phyloP scores from a whole-genome alignment of 2,329 filamentous ascomycete species.

The Apiospora pterosperma region DNA sequence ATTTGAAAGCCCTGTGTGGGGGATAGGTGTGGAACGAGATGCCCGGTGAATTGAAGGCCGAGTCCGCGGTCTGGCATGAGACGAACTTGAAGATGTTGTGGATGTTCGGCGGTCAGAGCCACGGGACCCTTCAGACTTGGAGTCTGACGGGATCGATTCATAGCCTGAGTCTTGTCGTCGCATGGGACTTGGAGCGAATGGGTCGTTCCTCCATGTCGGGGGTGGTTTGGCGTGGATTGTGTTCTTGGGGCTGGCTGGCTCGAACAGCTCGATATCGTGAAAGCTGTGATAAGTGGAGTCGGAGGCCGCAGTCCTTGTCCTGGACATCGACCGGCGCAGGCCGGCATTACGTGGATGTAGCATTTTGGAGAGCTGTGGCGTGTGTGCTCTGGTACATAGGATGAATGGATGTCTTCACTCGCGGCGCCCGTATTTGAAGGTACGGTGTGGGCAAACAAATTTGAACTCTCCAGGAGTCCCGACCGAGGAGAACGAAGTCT shows the following conservation, averaged over 20 bases:
- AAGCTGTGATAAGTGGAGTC: constrained; percentile 54
- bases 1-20: constrained; percentile 6
- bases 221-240: constrained; percentile 10
- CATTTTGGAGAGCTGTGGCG: not conserved
- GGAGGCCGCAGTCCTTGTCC: constrained; percentile 41
- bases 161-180: constrained; percentile 58
- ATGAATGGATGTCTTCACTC: not conserved
- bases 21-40: constrained; percentile 30
- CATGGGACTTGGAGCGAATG: constrained; percentile 38
- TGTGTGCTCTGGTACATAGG: not conserved
- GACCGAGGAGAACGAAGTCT: not conserved
- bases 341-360: not conserved
- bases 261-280: constrained; percentile 45
- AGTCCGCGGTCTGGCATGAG: constrained; percentile 30
- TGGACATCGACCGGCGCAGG: constrained; percentile 28
- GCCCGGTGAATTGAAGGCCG: constrained; percentile 41
- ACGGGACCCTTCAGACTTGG: constrained; percentile 35
- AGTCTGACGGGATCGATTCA: constrained; percentile 44
- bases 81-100: constrained; percentile 24
- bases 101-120: constrained; percentile 26
- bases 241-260: constrained; percentile 30
- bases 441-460: not conserved
- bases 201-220: constrained; percentile 17
- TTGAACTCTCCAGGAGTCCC: not conserved
- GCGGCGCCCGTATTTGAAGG: not conserved